Evolutionary conservation across 106 monocot genomes (phyloP), one percentile per base, ranked within the genome.

Genomic region (Vanilla planifolia): DNA sequence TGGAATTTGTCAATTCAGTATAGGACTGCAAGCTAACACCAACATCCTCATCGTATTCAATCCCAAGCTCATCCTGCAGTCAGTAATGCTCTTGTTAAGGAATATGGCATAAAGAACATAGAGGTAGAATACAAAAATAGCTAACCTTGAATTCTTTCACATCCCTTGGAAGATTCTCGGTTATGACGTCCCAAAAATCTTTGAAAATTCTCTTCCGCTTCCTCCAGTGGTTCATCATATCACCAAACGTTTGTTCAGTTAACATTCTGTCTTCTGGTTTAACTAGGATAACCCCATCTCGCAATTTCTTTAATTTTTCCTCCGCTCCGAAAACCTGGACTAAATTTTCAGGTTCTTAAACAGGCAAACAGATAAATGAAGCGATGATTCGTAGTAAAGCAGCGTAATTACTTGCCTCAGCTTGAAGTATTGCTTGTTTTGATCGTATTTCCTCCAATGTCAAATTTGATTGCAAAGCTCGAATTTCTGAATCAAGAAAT

Each of bases 31-130:
- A 65, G 71, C 51, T 74, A 26, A 84, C 81, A 19, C 90, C 89
- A 66, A 83, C 78, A 83, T 89, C 95, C 78, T 95, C 95, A 62
- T 90, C 95, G 64, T 80, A 95, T 60, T 95, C 95, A 29, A 90
- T 44, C 40, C 95, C 90, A 34, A 95, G 86, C 61, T 95, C 95
- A 55, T 95, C 89, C 95, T 95, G 86, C 64, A 66, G 48, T 57
- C 30, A 53, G 53, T 53, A 3, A 4, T 5, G 29, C 30, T 16
- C 16, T n/a, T 53, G 53, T 53, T 53, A 53, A n/a, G n/a, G n/a
- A n/a, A 6, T 32, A 53, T 29, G 15, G n/a, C 32, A 6, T 53
- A 15, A 30, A 32, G 28, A 53, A 28, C 28, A 29, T 10, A 53
- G 2, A 53, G 32, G 15, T 5, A 5, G 28, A 30, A 53, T 53